phyloP scores from a whole-genome alignment of 1,284 basidiomycete genomes.

The Ganoderma meredithae region DNA sequence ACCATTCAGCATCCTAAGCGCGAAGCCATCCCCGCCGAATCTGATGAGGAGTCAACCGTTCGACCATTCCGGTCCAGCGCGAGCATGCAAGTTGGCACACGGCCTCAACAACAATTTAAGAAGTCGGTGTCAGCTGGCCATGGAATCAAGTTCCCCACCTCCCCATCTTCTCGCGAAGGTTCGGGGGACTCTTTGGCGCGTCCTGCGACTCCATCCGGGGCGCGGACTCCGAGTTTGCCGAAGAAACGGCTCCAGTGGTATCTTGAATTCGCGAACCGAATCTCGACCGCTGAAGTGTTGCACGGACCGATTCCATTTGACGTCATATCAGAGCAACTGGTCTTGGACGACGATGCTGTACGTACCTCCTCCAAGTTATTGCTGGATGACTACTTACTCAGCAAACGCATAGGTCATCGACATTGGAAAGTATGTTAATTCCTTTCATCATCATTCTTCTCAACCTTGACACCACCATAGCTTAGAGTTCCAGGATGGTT shows the following conservation, averaged over 20 bases:
- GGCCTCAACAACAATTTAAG: background rate
- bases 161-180: slow-evolving; percentile 10
- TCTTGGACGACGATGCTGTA: slow-evolving; percentile 34
- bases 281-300: slow-evolving; percentile 22
- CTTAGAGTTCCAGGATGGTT: slow-evolving; percentile 41
- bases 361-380: background rate
- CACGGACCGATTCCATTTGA: slow-evolving; percentile 31
- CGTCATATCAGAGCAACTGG: slow-evolving; percentile 28
- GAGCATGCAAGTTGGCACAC: background rate
- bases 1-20: slow-evolving; percentile 7
- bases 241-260: slow-evolving; percentile 34
- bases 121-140: background rate
- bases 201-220: background rate
- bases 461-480: slow-evolving; percentile 34
- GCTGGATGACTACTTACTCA: background rate
- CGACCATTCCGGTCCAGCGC: slow-evolving; percentile 13
- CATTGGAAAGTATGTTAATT: slow-evolving; percentile 17
- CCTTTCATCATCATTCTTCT: too few relatives aligned
- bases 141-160: background rate
- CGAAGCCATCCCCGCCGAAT: slow-evolving; percentile 10
- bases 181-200: background rate
- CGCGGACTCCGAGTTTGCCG: background rate
- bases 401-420: slow-evolving; percentile 7
- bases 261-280: slow-evolving; percentile 36
- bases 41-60: slow-evolving; percentile 26